phyloP scores from a whole-genome alignment of 495 filamentous ascomycete species.

The Talaromyces liani region DNA sequence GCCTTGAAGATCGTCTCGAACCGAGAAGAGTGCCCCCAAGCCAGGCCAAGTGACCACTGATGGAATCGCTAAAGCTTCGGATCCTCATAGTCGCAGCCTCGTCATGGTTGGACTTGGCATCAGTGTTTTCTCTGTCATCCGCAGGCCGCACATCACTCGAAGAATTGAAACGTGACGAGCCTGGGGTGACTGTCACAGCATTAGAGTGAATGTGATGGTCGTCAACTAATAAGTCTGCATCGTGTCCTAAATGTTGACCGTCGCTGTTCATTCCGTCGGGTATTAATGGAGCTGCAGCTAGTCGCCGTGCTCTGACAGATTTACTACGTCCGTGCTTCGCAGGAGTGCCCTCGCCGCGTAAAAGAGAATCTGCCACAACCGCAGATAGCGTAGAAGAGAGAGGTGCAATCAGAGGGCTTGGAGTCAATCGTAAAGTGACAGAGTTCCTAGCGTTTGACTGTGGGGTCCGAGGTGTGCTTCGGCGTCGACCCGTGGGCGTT shows the following conservation, averaged over 20 bases:
- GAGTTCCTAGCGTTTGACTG: constrained; percentile 28
- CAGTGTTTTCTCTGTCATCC: constrained; percentile 19
- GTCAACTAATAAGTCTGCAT: constrained; percentile 11
- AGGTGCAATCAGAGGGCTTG: constrained; percentile 41
- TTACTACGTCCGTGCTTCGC: constrained; percentile 6
- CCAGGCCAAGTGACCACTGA: constrained; percentile 35
- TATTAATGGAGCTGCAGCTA: neutral
- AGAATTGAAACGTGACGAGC: constrained; percentile 17
- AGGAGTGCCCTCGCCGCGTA: constrained; percentile 41
- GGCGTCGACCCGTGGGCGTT: constrained; percentile 13
- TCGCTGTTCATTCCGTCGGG: constrained; percentile 11
- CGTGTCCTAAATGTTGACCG: constrained; percentile 8
- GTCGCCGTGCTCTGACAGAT: neutral
- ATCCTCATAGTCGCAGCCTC: constrained; percentile 22
- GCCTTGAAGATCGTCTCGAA: neutral
- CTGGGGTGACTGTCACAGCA: constrained; percentile 5
- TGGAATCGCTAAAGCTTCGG: constrained; percentile 40
- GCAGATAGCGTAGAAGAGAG: constrained; percentile 50
- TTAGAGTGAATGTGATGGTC: constrained; percentile 13
- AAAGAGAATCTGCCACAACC: constrained; percentile 55
- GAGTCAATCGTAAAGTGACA: constrained; percentile 36
- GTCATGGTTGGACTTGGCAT: constrained; percentile 14
- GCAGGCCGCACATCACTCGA: constrained; percentile 18
- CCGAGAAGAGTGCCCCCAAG: constrained; percentile 26
- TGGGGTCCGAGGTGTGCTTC: constrained; percentile 26